Evolutionary conservation across 1,139 yeast species (phyloP).

Genomic region (Yamadazyma epiphylla): DNA sequence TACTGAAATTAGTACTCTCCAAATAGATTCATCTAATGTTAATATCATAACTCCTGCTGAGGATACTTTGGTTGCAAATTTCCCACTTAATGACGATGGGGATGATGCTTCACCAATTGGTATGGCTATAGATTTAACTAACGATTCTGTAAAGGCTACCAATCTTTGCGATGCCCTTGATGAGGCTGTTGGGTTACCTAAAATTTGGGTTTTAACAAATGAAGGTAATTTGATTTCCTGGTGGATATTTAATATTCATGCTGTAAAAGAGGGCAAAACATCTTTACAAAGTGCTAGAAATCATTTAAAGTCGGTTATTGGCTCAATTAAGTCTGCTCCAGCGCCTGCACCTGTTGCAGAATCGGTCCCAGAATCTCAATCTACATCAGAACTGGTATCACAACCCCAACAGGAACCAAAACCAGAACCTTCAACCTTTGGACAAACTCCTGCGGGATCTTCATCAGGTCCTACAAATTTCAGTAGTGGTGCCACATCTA

Average conservation of each 20-base stretch:
- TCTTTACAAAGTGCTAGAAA: conserved; percentile 17
- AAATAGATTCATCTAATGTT: conserved; percentile 19
- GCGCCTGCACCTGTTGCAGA: no score
- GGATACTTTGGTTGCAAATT: conserved; percentile 66
- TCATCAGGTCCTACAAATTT: conserved; percentile 5
- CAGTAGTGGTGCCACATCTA: conserved; percentile 3
- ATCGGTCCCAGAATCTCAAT: not conserved
- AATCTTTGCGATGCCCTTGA: conserved; percentile 62
- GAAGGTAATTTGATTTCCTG: conserved; percentile 61
- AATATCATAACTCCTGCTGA: conserved; percentile 43
- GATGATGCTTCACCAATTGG: conserved; percentile 75
- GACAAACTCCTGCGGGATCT: conserved; percentile 6
- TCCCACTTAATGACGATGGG: conserved; percentile 65
- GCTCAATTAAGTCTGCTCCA: no score
- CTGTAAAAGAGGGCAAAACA: conserved; percentile 29
- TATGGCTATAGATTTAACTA: conserved; percentile 53
- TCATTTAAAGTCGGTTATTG: not conserved
- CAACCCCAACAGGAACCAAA: not conserved
- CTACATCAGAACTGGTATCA: not conserved
- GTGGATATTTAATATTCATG: conserved; percentile 57
- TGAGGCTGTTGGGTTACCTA: conserved; percentile 51
- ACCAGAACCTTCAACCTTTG: conserved; percentile 12
- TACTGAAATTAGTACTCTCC: conserved; percentile 49
- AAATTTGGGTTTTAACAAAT: conserved; percentile 57
- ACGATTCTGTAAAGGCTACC: conserved; percentile 32